Evolutionary conservation across 108 stramenopile genomes (phyloP).

Genomic region (Hondaea fermentalgiana): DNA sequence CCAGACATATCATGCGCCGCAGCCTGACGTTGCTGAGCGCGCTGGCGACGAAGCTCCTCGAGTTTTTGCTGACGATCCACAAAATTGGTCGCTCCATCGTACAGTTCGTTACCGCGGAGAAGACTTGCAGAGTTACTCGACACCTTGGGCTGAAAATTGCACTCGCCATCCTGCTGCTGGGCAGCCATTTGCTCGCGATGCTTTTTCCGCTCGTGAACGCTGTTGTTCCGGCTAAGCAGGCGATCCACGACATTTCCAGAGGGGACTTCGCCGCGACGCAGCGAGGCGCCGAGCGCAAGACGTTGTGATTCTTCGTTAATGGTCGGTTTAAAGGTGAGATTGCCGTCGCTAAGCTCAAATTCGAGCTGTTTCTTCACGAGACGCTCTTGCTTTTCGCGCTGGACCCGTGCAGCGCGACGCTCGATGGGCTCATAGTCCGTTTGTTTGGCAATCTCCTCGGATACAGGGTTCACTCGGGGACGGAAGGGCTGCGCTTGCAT

Average conservation of each 20-base stretch:
- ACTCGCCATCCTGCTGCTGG: neutral
- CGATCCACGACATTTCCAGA: neutral
- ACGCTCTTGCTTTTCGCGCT: neutral
- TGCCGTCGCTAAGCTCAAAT: neutral
- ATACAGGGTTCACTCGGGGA: neutral
- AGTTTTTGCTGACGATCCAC: neutral
- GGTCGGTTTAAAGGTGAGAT: neutral
- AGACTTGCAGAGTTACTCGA: neutral
- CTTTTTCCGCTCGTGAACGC: neutral
- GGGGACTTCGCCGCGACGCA: neutral
- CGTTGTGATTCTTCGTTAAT: neutral
- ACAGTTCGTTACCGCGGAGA: neutral
- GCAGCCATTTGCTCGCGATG: neutral
- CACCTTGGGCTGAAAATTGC: neutral
- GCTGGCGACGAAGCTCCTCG: neutral
- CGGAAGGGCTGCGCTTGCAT: neutral
- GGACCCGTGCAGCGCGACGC: neutral
- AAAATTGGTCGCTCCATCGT: neutral
- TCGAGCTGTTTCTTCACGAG: neutral
- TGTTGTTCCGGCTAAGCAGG: neutral
- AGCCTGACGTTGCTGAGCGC: neutral
- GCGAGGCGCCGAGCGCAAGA: neutral
- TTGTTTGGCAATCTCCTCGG: slow-evolving; percentile 7
- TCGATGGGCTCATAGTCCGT: neutral
- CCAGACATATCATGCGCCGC: neutral